phyloP scores from a whole-genome alignment of 1,284 basidiomycete species.

The Ceratobasidium sp. region DNA sequence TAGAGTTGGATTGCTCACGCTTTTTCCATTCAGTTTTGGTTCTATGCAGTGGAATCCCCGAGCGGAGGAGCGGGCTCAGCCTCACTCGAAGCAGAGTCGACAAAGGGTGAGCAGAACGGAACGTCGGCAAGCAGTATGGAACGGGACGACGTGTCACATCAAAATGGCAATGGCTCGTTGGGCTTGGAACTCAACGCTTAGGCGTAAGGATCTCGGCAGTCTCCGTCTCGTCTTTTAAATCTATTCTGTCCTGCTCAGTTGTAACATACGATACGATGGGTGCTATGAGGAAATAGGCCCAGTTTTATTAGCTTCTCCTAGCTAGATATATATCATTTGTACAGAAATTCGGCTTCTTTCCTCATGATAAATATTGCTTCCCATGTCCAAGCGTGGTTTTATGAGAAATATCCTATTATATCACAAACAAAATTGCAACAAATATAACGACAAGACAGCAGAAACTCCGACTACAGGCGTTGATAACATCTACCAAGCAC shows the following conservation, averaged over 20 bases:
- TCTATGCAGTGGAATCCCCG: constrained; percentile 71
- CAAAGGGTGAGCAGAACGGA: constrained; percentile 1
- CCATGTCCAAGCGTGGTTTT: neutral
- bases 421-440: constrained; percentile 16
- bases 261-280: neutral
- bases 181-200: constrained; percentile 15
- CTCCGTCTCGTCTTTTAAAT: neutral
- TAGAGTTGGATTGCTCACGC: no score
- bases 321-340: constrained; percentile 16
- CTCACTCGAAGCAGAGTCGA: constrained; percentile 17
- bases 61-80: constrained; percentile 21
- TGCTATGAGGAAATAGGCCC: neutral
- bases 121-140: constrained; percentile 28
- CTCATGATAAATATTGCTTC: neutral
- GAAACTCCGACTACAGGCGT: neutral
- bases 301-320: no score
- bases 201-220: neutral
- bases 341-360: constrained; percentile 4
- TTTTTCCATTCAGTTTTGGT: constrained; percentile 44
- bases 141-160: neutral
- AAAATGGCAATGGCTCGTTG: constrained; percentile 14
- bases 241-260: neutral
- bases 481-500: neutral
- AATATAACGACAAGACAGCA: constrained; percentile 4
- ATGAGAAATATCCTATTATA: constrained; percentile 30